Evolutionary conservation across 2,329 filamentous ascomycete genomes (phyloP), one percentile per base, ranked within the genome.

Genomic region (Macrophomina phaseolina): DNA sequence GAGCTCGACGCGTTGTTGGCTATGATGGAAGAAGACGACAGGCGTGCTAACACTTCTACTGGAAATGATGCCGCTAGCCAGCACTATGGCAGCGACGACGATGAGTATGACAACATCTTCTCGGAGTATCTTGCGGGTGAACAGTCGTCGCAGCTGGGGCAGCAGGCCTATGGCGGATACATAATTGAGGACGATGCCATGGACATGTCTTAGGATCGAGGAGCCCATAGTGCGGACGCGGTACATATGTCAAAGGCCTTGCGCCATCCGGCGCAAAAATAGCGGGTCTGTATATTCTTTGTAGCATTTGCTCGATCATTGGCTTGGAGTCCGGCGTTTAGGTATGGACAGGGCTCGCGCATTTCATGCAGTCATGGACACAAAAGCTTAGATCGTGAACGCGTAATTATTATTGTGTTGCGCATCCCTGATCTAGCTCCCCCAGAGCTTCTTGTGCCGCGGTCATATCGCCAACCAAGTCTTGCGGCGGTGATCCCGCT

Each of bases 401-500:
- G 42, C 42, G 52, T 58, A 68, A 38, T 67, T 67, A 56, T 78
- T 75, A 90, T 80, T 90, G 88, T 71, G 86, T 87, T 11, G 86
- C 85, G 78, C 89, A 91, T 46, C 87, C 86, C 38, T 82, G 79
- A 58, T 89, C 85, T 63, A 87, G 78, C 68, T 85, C 85, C 45
- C 81, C 80, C 7, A 85, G 77, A 38, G 83, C 83, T 70, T 94
- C 92, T 75, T 94, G 92, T 18, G 91, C 91, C 60, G 91, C 91
- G 65, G 90, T 89, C 87, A 97, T 91, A 76, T 97, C 93, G 66
- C 94, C 94, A 16, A 99, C 91, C 18, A 99, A 83, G 78, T 98
- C 95, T 45, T 92, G 86, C 0, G 95, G 95, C 52, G 95, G 95
- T 23, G 92, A 93, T 9, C 95, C 95, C 68, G 91, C 91, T 62